Evolutionary conservation across 108 stramenopile genomes (phyloP), one percentile per base, ranked within the genome.

Genomic region (Mediolabrus comicus): DNA sequence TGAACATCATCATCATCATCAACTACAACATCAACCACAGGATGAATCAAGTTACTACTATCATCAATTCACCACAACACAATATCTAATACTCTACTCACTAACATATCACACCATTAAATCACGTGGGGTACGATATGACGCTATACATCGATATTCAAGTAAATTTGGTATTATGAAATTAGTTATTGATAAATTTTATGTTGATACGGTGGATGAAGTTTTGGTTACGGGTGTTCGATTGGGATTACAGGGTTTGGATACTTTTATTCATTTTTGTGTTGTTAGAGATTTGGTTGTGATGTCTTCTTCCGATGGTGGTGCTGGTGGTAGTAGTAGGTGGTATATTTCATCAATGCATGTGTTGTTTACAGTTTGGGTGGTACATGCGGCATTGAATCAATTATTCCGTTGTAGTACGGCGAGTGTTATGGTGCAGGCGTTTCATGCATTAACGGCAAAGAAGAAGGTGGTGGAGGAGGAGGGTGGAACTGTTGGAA

Each of bases 341-440:
- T 56, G 41, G 46, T 59, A 30, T 1, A 28, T 68, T 16, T 43
- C 29, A 26, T 54, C 54, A 25, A 65, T 83, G 56, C 74, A 72
- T 36, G 28, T 54, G 13, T 41, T 80, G 41, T 83, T 80, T 64
- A 41, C 41, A 12, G 25, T 83, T 26, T 83, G 83, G 83, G 74
- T 80, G 29, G 13, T 75, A n/a, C 83, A 83, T 72, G 83, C 83
- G 1, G 71, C 75, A n/a, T 31, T 77, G 63, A 83, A 83, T 77
- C 83, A 83, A 25, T 59, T 76, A 0, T 77, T 83, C 53, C 70
- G 79, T 36, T 83, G 83, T 43, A 83, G 83, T 58, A 83, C 83
- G 26, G 79, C 83, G 8, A 80, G 70, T 59, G 71, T 67, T 3
- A 77, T 77, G 58, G 83, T 83, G 2, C 58, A 71, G 49, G 53